phyloP scores from a whole-genome alignment of 768 basidiomycete genomes.

The Hypsizygus marmoreus region DNA sequence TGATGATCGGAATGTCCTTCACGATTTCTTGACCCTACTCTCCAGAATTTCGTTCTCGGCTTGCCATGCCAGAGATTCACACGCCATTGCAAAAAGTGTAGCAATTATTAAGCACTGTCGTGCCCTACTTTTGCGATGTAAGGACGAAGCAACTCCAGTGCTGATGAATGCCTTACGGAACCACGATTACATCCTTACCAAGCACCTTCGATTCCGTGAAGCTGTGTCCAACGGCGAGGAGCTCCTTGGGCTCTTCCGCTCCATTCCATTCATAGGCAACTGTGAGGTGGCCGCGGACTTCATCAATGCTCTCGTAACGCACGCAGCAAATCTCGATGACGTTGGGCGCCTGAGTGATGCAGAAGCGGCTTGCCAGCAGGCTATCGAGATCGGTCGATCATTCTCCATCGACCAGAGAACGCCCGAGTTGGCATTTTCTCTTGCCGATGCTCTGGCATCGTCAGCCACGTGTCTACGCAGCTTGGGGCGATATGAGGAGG shows the following conservation, averaged over 20 bases:
- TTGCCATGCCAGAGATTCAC: not conserved
- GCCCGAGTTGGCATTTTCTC: constrained; percentile 3
- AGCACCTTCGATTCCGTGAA: constrained; percentile 12
- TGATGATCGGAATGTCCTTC: not conserved
- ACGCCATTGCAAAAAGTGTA: constrained; percentile 5
- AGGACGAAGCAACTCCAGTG: constrained; percentile 1
- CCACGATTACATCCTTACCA: constrained; percentile 7
- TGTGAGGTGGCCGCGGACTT: constrained; percentile 3
- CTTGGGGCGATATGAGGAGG: constrained; percentile 8
- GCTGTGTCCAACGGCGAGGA: constrained; percentile 1
- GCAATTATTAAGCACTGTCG: constrained; percentile 4
- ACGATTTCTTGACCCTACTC: not conserved
- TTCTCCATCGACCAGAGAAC: not conserved
- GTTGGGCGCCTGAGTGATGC: constrained; percentile 9
- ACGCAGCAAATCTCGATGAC: constrained; percentile 6
- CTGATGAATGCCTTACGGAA: constrained; percentile 1
- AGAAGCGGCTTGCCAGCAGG: constrained; percentile 2
- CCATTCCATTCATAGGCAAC: constrained; percentile 4
- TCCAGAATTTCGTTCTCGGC: not conserved
- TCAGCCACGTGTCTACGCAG: not conserved
- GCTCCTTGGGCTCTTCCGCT: not conserved
- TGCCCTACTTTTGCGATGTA: constrained; percentile 1
- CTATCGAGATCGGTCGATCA: not conserved
- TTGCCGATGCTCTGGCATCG: constrained; percentile 1
- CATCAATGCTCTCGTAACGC: not conserved